A percentile compares a stretch with the other conserved stretches of the same genome.
Evolutionary conservation across 2,329 filamentous ascomycete genomes (phyloP).

Genomic region (Grosmannia serpens): DNA sequence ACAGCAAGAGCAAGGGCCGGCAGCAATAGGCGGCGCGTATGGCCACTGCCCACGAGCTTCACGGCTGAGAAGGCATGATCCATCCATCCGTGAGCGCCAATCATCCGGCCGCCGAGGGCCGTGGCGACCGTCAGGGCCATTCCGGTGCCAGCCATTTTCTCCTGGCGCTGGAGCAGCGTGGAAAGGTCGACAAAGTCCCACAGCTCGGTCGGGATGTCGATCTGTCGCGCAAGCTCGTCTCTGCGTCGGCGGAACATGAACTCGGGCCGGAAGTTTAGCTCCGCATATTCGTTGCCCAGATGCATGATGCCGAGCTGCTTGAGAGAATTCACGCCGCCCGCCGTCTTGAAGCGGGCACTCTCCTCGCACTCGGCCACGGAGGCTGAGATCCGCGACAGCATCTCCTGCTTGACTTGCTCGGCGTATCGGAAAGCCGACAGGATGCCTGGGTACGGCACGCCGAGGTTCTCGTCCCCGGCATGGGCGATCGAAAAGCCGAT

Average conservation of each 20-base stretch:
- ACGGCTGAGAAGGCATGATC: conserved; percentile 74
- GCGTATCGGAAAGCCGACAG: conserved; percentile 83
- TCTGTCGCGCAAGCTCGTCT: conserved; percentile 70
- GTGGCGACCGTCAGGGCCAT: conserved; percentile 90
- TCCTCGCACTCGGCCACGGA: conserved; percentile 75
- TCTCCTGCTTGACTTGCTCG: conserved; percentile 82
- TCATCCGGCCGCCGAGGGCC: conserved; percentile 67
- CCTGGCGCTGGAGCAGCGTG: conserved; percentile 74
- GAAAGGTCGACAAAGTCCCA: conserved; percentile 89
- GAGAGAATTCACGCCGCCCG: conserved; percentile 73
- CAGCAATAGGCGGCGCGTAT: conserved; percentile 66
- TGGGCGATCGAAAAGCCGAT: conserved; percentile 65
- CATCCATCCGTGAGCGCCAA: conserved; percentile 80
- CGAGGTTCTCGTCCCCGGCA: conserved; percentile 66
- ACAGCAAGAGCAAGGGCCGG: conserved; percentile 69
- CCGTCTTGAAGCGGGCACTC: conserved; percentile 65
- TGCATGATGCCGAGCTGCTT: conserved; percentile 82
- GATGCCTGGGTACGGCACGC: conserved; percentile 77
- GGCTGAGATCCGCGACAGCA: conserved; percentile 76
- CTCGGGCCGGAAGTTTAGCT: conserved; percentile 79
- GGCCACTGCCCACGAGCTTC: conserved; percentile 71
- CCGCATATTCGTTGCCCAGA: conserved; percentile 74
- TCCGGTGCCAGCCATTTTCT: conserved; percentile 87
- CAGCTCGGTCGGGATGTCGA: conserved; percentile 78
- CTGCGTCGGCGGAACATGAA: conserved; percentile 85